Evolutionary conservation across 345 rosid species (phyloP), one percentile per base, ranked within the genome.

Genomic region (Pistacia integerrima): DNA sequence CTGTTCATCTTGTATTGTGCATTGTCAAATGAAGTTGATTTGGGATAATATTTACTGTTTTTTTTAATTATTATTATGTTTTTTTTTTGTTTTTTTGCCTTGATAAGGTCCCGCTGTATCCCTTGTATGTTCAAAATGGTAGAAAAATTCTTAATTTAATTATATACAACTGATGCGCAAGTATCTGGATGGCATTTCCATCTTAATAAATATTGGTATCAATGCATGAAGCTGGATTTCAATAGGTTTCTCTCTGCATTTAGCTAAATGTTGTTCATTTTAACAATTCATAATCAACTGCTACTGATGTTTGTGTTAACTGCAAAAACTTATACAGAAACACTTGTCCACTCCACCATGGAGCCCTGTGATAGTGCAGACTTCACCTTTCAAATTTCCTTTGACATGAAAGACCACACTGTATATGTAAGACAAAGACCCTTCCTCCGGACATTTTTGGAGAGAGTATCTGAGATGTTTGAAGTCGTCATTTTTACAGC

Each of bases 381-480:
- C 87, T 94, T 94, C 87, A 88, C 91, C 69, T 91, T 94, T 74
- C 82, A 76, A 80, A 94, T 92, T 69, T 89, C 89, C 76, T 94
- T 91, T 90, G 87, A 91, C 84, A 82, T 91, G 97, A 89, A 88
- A 88, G 98, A 92, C 76, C 93, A 90, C 75, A 89, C 84, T 3
- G 93, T 94, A 18, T 91, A 90, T 69, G 98, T 94, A 67, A 94
- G 84, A 78, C 85, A 90, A 82, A 90, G 98, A 89, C 98, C 98
- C 77, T 77, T 91, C 85, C 90, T 92, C 64, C 83, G 82, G 64
- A 83, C 73, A 72, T 94, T 94, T 90, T 86, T 94, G 90, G 89
- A 92, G 87, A 90, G 90, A 85, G 97, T 87, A 65, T 94, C 88
- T 11, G 97, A 92, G 68, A 81, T 94, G 90, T 94, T 94, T 84